These are phyloP conservation scores for Clavispora santaluciae DNA, from an alignment of 805 yeast genomes.

Conservation along the genomic window DNA sequence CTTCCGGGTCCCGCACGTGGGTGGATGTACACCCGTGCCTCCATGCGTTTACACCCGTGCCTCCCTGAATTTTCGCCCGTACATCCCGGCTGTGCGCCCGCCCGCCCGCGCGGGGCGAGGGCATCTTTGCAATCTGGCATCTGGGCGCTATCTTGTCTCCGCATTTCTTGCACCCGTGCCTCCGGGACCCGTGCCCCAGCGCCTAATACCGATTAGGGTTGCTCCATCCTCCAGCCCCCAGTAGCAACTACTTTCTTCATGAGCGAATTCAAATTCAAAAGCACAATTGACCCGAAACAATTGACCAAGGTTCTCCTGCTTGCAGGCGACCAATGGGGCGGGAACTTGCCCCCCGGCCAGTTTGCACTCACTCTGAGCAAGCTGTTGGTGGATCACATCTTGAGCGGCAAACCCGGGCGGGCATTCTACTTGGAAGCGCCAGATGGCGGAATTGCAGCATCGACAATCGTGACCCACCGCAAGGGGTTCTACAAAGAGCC, in stretches of 20 bases:
- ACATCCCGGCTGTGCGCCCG: neutral
- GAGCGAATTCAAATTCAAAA: conserved; percentile 13
- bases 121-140: no score
- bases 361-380: conserved; percentile 19
- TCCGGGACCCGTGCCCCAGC: no score
- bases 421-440: conserved; percentile 25
- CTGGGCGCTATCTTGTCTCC: no score
- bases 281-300: conserved; percentile 21
- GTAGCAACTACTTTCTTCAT: conserved; percentile 1
- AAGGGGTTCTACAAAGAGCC: conserved; percentile 28
- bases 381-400: conserved; percentile 9
- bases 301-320: conserved; percentile 18
- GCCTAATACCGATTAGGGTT: no score
- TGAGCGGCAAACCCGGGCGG: conserved; percentile 17
- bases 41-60: no score
- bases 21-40: no score
- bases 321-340: conserved; percentile 24
- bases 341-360: conserved; percentile 15
- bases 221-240: no score
- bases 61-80: no score
- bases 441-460: conserved; percentile 19
- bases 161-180: neutral
- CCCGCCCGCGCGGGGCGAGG: no score
- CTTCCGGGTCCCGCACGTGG: no score
- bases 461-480: conserved; percentile 19